These are phyloP conservation scores for Trametes pubescens DNA, from an alignment of 1,284 basidiomycete genomes.

Conservation along the genomic window DNA sequence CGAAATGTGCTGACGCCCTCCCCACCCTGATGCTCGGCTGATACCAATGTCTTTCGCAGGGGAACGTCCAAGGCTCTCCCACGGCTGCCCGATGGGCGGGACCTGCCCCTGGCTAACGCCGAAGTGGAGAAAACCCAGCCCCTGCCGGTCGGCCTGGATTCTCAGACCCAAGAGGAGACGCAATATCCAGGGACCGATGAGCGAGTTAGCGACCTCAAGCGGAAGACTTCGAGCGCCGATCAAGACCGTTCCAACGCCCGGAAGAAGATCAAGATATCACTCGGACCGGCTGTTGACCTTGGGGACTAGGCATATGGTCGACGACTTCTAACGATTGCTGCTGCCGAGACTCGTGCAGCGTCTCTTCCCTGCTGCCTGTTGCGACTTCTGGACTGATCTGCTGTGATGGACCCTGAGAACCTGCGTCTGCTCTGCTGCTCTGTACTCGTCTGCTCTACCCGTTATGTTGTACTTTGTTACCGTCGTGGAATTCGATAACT, in stretches of 20 bases:
- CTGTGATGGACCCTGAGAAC: conserved; percentile 1
- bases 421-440: conserved; percentile 3
- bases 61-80: conserved; percentile 7
- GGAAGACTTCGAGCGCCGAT: conserved; percentile 37
- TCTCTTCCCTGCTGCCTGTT: conserved; percentile 1
- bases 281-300: conserved; percentile 49
- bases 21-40: conserved; percentile 19
- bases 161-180: conserved; percentile 65
- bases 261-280: conserved; percentile 52
- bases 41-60: conserved; percentile 19
- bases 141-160: conserved; percentile 32
- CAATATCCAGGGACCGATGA: conserved; percentile 40
- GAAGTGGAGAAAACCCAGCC: conserved; percentile 1
- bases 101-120: conserved; percentile 3
- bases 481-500: not conserved
- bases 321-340: not conserved
- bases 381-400: conserved; percentile 1
- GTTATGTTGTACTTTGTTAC: not conserved
- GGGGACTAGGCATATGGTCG: conserved; percentile 42
- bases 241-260: conserved; percentile 26
- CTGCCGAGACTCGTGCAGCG: not conserved
- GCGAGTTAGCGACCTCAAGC: conserved; percentile 35
- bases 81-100: conserved; percentile 13
- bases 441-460: not conserved
- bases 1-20: conserved; percentile 34